Evolutionary conservation across 2,329 filamentous ascomycete species (phyloP).

Genomic region (Biscogniauxia sp.): DNA sequence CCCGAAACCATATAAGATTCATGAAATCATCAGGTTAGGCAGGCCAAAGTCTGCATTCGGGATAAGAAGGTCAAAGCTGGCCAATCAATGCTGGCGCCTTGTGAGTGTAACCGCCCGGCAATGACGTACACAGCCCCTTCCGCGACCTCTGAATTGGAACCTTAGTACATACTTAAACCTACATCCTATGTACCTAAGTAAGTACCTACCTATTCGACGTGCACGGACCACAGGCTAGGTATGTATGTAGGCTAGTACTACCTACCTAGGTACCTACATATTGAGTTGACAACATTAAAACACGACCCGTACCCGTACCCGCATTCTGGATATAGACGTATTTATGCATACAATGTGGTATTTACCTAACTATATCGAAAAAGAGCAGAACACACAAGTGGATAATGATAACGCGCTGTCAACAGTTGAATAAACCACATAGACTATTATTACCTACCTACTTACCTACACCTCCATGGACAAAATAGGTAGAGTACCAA

Average conservation of each 20-base stretch:
- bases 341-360: neutral
- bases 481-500: too few species aligned
- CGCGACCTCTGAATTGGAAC: neutral
- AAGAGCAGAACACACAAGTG: neutral
- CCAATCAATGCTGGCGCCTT: constrained; percentile 1
- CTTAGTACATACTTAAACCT: too few species aligned
- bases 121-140: constrained; percentile 1
- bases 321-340: neutral
- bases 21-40: neutral
- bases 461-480: too few species aligned
- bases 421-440: too few species aligned
- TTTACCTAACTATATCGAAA: neutral
- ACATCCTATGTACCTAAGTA: too few species aligned
- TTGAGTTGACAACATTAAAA: constrained; percentile 2
- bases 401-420: neutral
- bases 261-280: neutral
- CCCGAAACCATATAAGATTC: neutral
- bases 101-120: neutral
- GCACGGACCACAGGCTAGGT: neutral
- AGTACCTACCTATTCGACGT: neutral
- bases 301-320: neutral
- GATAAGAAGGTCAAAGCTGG: neutral
- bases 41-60: neutral
- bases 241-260: neutral
- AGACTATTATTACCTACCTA: too few species aligned